phyloP scores from a whole-genome alignment of 441 rosid genomes.

The Cnidoscolus chayamansa region DNA sequence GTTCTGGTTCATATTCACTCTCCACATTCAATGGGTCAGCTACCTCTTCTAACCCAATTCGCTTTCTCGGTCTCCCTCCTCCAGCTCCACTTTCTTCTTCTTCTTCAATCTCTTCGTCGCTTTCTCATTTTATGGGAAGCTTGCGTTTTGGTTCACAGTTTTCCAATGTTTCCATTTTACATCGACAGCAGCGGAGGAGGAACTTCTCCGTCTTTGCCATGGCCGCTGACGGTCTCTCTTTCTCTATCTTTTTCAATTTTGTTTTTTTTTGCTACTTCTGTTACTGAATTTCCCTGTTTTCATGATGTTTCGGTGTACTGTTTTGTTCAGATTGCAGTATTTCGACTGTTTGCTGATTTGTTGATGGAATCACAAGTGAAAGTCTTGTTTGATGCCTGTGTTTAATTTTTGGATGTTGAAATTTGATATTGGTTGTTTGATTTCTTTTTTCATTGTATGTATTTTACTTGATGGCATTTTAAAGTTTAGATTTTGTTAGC shows the following conservation, averaged over 20 bases:
- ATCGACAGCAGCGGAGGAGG: constrained; percentile 28
- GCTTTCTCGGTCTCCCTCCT: constrained; percentile 52
- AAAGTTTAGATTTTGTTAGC: background rate
- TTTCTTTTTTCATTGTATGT: no score
- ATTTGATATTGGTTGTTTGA: no score
- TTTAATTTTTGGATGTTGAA: no score
- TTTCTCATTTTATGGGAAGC: constrained; percentile 49
- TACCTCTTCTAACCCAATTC: constrained; percentile 36
- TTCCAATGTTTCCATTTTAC: constrained; percentile 23
- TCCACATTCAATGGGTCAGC: constrained; percentile 54
- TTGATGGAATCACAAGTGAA: no score
- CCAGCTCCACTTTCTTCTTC: constrained; percentile 33
- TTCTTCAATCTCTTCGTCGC: constrained; percentile 46
- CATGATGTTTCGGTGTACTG: background rate
- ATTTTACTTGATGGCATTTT: background rate
- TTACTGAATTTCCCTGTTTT: background rate
- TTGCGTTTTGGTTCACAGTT: constrained; percentile 34
- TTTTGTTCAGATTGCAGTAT: background rate
- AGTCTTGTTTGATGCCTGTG: no score
- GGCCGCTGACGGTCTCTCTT: constrained; percentile 55
- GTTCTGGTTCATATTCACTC: constrained; percentile 45
- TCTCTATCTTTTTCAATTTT: constrained; percentile 19
- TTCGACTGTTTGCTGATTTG: background rate
- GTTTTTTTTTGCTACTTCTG: constrained; percentile 3
- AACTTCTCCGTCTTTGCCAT: constrained; percentile 66